Percentiles rank a stretch among this genome's conserved stretches.
Evolutionary conservation across 371 early-diverging fungal genomes (phyloP).

Genomic region (Rhizopus sp.): DNA sequence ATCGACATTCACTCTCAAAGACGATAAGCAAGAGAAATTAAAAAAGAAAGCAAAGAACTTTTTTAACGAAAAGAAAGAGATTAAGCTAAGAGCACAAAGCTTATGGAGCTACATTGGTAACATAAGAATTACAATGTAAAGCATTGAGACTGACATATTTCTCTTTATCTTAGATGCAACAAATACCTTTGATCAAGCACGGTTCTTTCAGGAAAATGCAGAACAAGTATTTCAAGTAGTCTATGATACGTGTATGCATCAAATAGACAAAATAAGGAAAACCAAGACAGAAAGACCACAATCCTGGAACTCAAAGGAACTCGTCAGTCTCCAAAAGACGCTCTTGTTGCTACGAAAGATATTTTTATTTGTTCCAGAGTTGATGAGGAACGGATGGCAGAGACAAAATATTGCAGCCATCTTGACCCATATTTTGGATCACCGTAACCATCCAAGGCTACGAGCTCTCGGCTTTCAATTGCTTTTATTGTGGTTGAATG

Average conservation of each 20-base stretch:
- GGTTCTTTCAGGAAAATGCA: conserved; percentile 80
- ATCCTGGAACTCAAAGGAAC: conserved; percentile 66
- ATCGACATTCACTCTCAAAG: conserved; percentile 47
- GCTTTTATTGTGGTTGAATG: conserved; percentile 73
- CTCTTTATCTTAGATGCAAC: conserved; percentile 56
- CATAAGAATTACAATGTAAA: neutral
- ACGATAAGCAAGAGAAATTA: conserved; percentile 57
- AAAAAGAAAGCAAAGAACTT: conserved; percentile 76
- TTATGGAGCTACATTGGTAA: conserved; percentile 74
- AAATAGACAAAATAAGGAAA: conserved; percentile 72
- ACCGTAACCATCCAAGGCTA: conserved; percentile 70
- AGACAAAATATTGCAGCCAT: conserved; percentile 59
- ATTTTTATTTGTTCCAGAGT: conserved; percentile 67
- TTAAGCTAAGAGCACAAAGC: conserved; percentile 69
- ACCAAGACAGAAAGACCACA: conserved; percentile 50
- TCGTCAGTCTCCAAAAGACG: conserved; percentile 63
- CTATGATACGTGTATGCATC: conserved; percentile 67
- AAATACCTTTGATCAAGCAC: conserved; percentile 73
- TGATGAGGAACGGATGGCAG: conserved; percentile 78
- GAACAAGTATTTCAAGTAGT: conserved; percentile 71
- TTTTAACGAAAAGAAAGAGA: conserved; percentile 77
- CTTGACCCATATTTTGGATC: conserved; percentile 54
- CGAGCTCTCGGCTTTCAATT: conserved; percentile 76
- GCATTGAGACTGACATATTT: neutral
- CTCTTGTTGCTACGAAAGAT: conserved; percentile 68